These are phyloP conservation scores for Ampelomyces quisqualis DNA, from an alignment of 2,329 filamentous ascomycete species.

Conservation along the genomic window DNA sequence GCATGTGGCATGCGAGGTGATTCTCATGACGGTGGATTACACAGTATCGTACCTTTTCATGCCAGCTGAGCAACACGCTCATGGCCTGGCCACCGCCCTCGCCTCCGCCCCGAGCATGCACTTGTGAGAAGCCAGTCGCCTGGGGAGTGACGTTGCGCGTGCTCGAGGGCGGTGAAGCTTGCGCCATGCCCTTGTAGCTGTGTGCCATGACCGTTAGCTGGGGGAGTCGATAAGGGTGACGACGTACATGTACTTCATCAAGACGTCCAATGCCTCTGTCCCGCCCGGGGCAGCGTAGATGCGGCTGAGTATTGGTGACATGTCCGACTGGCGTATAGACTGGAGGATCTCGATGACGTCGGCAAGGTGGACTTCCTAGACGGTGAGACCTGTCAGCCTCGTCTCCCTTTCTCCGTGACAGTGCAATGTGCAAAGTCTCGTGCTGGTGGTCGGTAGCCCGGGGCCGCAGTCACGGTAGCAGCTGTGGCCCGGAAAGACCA, in stretches of 20 bases:
- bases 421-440: constrained; percentile 18
- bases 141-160: constrained; percentile 64
- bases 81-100: constrained; percentile 81
- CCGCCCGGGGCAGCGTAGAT: constrained; percentile 79
- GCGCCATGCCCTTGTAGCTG: constrained; percentile 87
- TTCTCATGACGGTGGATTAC: too few species aligned
- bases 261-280: constrained; percentile 79
- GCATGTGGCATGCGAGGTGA: too few species aligned
- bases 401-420: constrained; percentile 20
- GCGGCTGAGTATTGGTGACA: constrained; percentile 81
- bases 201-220: constrained; percentile 17
- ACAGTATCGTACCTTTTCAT: constrained; percentile 69
- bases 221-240: constrained; percentile 5
- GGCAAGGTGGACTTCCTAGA: constrained; percentile 78
- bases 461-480: constrained; percentile 23
- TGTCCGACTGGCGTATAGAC: constrained; percentile 93
- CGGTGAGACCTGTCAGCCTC: constrained; percentile 32
- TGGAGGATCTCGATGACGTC: constrained; percentile 92
- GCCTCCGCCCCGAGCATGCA: constrained; percentile 60
- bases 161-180: constrained; percentile 34
- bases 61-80: constrained; percentile 97
- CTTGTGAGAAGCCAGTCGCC: constrained; percentile 84
- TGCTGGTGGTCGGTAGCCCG: constrained; percentile 29
- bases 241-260: constrained; percentile 96
- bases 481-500: constrained; percentile 14